Conservation (phyloP, 768 basidiomycete genomes). For the Kwoniella mangroviensis region DNA sequence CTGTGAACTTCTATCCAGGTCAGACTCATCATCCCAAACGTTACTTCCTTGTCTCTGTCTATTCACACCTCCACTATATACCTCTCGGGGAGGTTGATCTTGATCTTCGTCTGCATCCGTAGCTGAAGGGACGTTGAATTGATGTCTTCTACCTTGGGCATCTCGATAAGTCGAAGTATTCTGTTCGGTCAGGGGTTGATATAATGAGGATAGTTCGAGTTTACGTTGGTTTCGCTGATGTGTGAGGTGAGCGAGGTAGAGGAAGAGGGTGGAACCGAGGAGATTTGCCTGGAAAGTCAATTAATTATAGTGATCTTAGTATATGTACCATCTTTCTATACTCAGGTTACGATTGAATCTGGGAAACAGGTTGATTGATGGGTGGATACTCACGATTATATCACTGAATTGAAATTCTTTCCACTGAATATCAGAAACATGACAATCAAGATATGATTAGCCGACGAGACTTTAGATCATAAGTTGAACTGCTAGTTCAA, state of each 20-base stretch:
- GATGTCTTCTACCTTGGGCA: conserved; percentile 44
- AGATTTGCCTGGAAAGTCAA: conserved; percentile 45
- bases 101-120: conserved; percentile 1
- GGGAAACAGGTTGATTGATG: too few relatives aligned
- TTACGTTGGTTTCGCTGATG: conserved; percentile 31
- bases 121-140: conserved; percentile 16
- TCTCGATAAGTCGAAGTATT: conserved; percentile 38
- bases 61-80: conserved; percentile 1
- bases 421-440: conserved; percentile 38
- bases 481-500: background rate
- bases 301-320: too few relatives aligned
- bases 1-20: conserved; percentile 26
- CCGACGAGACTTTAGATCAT: background rate
- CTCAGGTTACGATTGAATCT: too few relatives aligned
- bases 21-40: conserved; percentile 45
- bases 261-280: conserved; percentile 46
- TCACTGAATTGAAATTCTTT: conserved; percentile 55
- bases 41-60: conserved; percentile 33
- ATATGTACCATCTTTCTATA: too few relatives aligned
- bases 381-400: conserved; percentile 36
- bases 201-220: conserved; percentile 44
- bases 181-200: conserved; percentile 40
- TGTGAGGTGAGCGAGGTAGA: conserved; percentile 50
- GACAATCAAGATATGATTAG: background rate
- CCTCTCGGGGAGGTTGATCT: conserved; percentile 1